Conservation (phyloP, 805 yeast species). For the Sugiyamaella marilandica region DNA sequence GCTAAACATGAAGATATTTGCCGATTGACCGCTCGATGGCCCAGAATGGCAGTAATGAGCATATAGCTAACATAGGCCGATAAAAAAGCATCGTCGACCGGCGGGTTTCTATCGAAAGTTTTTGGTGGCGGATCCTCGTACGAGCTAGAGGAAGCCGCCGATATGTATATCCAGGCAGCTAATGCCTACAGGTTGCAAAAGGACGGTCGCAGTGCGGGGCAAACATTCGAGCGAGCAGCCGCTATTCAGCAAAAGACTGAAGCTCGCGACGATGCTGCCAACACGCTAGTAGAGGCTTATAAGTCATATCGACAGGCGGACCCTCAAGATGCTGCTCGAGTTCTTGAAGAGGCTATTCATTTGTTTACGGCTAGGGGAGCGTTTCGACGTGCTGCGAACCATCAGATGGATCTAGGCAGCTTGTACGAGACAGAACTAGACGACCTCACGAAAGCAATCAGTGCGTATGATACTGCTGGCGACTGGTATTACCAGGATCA, state of each 20-base stretch:
- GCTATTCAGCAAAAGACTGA: constrained; percentile 68
- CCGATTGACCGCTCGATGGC: neutral
- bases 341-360: constrained; percentile 70
- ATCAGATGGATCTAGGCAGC: constrained; percentile 84
- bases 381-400: constrained; percentile 93
- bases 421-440: constrained; percentile 71
- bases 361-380: constrained; percentile 88
- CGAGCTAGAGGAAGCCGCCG: constrained; percentile 88
- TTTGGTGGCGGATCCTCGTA: constrained; percentile 58
- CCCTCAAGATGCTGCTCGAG: constrained; percentile 66
- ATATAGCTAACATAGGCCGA: constrained; percentile 45
- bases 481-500: constrained; percentile 94
- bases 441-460: constrained; percentile 64
- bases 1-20: no score
- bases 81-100: constrained; percentile 61
- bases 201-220: constrained; percentile 67
- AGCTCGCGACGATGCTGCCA: constrained; percentile 86
- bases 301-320: constrained; percentile 74
- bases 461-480: constrained; percentile 85
- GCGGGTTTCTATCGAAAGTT: constrained; percentile 45
- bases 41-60: neutral
- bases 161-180: constrained; percentile 88
- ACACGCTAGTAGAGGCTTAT: constrained; percentile 82
- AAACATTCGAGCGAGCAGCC: constrained; percentile 82
- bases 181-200: constrained; percentile 75